Evolutionary conservation across 2,329 filamentous ascomycete species (phyloP).

Genomic region (Madurella fahalii): DNA sequence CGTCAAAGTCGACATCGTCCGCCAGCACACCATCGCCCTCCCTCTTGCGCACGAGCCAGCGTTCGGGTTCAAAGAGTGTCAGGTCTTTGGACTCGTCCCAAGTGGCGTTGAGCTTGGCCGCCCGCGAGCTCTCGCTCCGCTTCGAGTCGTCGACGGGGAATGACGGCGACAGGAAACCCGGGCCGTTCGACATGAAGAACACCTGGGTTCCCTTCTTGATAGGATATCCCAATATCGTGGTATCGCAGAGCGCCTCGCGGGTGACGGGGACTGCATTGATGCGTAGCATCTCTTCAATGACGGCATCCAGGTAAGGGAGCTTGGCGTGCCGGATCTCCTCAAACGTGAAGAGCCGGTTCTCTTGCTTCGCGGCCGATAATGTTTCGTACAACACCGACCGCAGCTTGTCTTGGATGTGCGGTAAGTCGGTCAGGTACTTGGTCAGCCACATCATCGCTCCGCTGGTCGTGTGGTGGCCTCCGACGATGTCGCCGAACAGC

Average conservation of each 20-base stretch:
- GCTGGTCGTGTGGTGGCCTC: background rate
- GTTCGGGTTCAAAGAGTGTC: background rate
- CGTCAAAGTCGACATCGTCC: conserved; percentile 1
- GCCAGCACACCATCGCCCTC: background rate
- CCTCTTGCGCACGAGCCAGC: background rate
- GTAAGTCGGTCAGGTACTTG: background rate
- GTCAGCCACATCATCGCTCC: background rate
- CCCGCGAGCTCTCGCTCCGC: background rate
- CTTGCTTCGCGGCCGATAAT: background rate
- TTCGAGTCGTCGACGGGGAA: background rate
- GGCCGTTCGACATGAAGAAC: conserved; percentile 1
- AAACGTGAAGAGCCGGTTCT: background rate
- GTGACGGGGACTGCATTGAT: conserved; percentile 1
- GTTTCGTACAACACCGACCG: background rate
- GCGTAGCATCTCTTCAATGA: conserved; percentile 2
- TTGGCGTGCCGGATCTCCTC: conserved; percentile 1
- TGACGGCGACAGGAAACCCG: background rate
- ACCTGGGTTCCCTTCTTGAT: conserved; percentile 1
- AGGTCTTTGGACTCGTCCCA: background rate
- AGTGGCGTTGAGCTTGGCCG: background rate
- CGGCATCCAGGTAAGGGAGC: conserved; percentile 1
- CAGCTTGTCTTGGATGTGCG: background rate
- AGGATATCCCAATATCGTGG: background rate
- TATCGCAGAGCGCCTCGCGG: background rate
- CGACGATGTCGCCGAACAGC: background rate